Base-by-base conservation (phyloP, 257 asterid species). In the Anisodus tanguticus region DNA sequence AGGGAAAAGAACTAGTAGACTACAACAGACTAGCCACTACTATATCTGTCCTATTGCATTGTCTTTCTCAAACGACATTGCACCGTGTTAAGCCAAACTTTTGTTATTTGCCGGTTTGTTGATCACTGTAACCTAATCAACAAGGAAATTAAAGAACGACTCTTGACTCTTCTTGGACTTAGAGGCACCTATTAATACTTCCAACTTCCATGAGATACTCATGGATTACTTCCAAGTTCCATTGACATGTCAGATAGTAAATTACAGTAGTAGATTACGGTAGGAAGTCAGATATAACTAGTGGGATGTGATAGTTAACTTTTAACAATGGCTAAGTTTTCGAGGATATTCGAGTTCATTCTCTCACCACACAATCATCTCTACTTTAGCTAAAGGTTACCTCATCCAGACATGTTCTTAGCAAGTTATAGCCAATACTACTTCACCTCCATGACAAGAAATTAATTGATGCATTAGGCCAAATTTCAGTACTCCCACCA, bases 161-260 rank as follows among this genome's bases (percentile, higher is more conserved):
- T 35, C 74, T 67, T 13, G 74, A 67, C 74, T 67, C 74, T 67
- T 68, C 76, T 68, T 3, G 26, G 51, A 68, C 26, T 68, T 68
- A 31, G 72, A 66, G 76, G 66, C 1, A 41, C 6, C 76, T 35
- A 37, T 68, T 37, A 68, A 37, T 1, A 37, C 76, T 35, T 5
- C 22, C 49, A 67, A 15, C 74, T 67, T 68, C 76, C 51, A 68
- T 68, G 51, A 37, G 51, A 68, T 35, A 37, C 51, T 0, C 76
- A 6, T 37, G 76, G 76, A 37, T 6, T 68, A 13, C 47, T 0
- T 37, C 45, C 45, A 5, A 3, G 5, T 41, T 3, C 15, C 31
- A 68, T 68, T 51, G 22, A 0, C 22, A 15, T 37, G 22, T 68
- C 51, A 37, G 1, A 68, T 67, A 67, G n/a, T 35, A 67, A n/a